Evolutionary conservation across 2,329 filamentous ascomycete species (phyloP).

Genomic region (Trichophyton mentagrophytes): DNA sequence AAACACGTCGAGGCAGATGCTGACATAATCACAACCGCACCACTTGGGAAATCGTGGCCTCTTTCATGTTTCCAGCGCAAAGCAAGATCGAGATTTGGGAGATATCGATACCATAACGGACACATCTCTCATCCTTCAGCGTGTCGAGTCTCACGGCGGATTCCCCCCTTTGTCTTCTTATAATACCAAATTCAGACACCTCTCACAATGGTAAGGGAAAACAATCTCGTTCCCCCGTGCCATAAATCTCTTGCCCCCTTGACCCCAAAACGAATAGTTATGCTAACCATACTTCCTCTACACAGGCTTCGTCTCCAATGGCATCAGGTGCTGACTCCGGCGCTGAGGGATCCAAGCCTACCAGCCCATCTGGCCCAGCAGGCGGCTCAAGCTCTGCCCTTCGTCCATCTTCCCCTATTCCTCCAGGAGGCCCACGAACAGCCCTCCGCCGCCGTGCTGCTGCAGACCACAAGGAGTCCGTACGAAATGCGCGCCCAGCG

Average conservation of each 20-base stretch:
- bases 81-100: neutral
- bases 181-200: neutral
- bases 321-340: constrained; percentile 39
- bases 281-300: neutral
- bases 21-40: neutral
- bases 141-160: neutral
- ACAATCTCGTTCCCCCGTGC: neutral
- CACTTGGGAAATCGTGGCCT: constrained; percentile 3
- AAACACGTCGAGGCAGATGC: neutral
- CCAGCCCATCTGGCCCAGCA: constrained; percentile 32
- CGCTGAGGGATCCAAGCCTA: constrained; percentile 36
- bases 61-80: neutral
- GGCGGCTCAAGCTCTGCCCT: constrained; percentile 58
- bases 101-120: neutral
- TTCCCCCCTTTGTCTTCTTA: neutral
- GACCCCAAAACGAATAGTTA: neutral
- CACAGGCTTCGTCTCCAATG: constrained; percentile 27
- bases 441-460: constrained; percentile 91
- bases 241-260: neutral
- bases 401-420: constrained; percentile 73
- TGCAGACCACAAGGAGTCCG: constrained; percentile 93
- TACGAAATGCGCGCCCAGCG: constrained; percentile 82
- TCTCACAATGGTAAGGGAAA: neutral
- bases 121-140: neutral
- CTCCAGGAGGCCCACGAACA: constrained; percentile 86